Percentiles rank a stretch among this genome's conserved stretches.
phyloP scores from a whole-genome alignment of 306 rosid species.

The Cucumis hystrix region DNA sequence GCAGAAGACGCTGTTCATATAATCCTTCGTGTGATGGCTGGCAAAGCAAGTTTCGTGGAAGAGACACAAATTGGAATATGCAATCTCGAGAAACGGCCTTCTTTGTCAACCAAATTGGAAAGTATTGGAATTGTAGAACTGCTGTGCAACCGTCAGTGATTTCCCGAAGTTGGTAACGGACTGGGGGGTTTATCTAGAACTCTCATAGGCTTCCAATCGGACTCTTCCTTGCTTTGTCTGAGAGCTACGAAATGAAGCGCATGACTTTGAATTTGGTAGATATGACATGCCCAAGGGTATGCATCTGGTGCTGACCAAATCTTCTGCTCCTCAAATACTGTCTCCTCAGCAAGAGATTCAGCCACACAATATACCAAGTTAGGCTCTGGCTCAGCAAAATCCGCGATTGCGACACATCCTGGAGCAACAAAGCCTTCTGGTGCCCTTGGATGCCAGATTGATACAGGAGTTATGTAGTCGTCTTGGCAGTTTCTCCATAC shows the following conservation, averaged over 20 bases:
- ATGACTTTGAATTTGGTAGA: slow-evolving; percentile 77
- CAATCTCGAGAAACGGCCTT: background rate
- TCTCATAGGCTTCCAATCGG: slow-evolving; percentile 61
- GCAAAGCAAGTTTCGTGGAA: background rate
- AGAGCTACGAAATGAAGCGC: slow-evolving; percentile 83
- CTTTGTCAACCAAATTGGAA: background rate
- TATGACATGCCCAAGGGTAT: slow-evolving; percentile 83
- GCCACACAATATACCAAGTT: slow-evolving; percentile 53
- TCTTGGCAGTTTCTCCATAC: slow-evolving; percentile 92
- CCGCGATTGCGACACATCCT: slow-evolving; percentile 69
- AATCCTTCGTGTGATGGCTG: background rate
- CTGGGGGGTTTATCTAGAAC: slow-evolving; percentile 44
- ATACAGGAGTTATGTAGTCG: slow-evolving; percentile 50
- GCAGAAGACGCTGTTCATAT: background rate
- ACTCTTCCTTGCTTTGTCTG: slow-evolving; percentile 65
- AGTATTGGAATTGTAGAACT: background rate
- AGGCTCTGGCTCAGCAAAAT: slow-evolving; percentile 59
- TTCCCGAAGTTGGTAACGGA: slow-evolving; percentile 20
- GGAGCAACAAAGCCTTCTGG: slow-evolving; percentile 84
- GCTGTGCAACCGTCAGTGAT: background rate
- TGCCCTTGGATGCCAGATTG: slow-evolving; percentile 91
- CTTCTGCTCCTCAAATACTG: slow-evolving; percentile 67
- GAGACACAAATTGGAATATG: background rate
- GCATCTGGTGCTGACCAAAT: slow-evolving; percentile 81
- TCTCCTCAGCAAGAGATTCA: slow-evolving; percentile 66